Conservation (phyloP, 106 monocot genomes). For the Dendrobium huoshanense region DNA sequence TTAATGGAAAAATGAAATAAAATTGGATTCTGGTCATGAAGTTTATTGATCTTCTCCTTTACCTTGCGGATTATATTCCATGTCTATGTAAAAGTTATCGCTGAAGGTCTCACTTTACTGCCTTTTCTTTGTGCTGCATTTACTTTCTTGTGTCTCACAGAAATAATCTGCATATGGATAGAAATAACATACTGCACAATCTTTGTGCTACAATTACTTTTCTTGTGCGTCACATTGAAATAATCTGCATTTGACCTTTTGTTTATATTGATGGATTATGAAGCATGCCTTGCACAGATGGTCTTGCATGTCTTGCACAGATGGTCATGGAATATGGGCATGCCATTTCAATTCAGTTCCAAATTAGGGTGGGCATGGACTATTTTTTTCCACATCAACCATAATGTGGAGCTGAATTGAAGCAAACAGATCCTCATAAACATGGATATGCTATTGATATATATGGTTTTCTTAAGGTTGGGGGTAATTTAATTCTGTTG, state of each 20-base stretch:
- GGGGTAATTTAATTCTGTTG: background rate
- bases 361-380: background rate
- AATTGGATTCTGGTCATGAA: background rate
- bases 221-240: background rate
- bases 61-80: background rate
- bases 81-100: background rate
- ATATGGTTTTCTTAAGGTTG: background rate
- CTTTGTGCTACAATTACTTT: background rate
- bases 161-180: background rate
- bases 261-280: background rate
- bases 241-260: background rate
- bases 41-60: background rate
- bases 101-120: background rate
- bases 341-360: background rate
- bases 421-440: background rate
- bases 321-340: background rate
- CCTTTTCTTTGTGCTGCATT: background rate
- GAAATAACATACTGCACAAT: background rate
- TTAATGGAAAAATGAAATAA: background rate
- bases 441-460: background rate
- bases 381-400: background rate
- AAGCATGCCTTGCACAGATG: background rate
- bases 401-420: background rate
- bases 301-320: background rate
- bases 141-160: background rate